Base-by-base conservation (phyloP, 208 protist species). In the Kentomonas sorsogonicus region DNA sequence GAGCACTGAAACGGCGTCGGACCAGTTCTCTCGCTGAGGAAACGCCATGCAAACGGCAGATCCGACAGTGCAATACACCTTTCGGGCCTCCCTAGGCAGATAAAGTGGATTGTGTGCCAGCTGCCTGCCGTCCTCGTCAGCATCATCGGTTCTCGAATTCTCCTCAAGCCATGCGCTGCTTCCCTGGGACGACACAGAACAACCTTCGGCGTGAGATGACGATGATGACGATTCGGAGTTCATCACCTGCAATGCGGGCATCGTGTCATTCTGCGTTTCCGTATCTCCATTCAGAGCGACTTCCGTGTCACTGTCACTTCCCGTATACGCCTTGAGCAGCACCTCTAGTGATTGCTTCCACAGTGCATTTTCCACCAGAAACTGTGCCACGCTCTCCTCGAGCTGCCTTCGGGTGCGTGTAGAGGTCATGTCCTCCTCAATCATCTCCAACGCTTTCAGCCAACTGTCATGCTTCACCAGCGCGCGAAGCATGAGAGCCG, bases 401-500 rank as follows among this genome's bases (percentile, higher is more conserved):
- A 64, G 43, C 16, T 65, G 36, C 6, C n/a, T n/a, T n/a, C n/a
- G n/a, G n/a, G n/a, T n/a, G n/a, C 46, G 20, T 15, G 33, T 22
- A 20, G 36, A 41, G 5, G 52, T 31, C 27, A 41, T 52, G 53
- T 66, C 66, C 10, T 38, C 25, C 46, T 45, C 16, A 53, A 64
- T 70, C 23, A 83, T 16, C 25, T 66, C 57, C 33, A 83, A 25
- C 10, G 76, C 76, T 0, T 60, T 72, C 11, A 53, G 33, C 76
- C 76, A 83, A n/a, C 69, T 25, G 52, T 77, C 57, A 45, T 78
- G 76, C 10, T 48, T 52, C 48, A 83, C 63, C 44, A 83, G 64
- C 10, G 76, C 69, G 39, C 75, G 74, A 13, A 83, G 62, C 66
- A 83, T 69, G n/a, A 83, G 52, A 33, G 71, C 9, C 31, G 57